Evolutionary conservation across 139 green algal species (phyloP), one percentile per base, ranked within the genome.

Genomic region (Volvox africanus): DNA sequence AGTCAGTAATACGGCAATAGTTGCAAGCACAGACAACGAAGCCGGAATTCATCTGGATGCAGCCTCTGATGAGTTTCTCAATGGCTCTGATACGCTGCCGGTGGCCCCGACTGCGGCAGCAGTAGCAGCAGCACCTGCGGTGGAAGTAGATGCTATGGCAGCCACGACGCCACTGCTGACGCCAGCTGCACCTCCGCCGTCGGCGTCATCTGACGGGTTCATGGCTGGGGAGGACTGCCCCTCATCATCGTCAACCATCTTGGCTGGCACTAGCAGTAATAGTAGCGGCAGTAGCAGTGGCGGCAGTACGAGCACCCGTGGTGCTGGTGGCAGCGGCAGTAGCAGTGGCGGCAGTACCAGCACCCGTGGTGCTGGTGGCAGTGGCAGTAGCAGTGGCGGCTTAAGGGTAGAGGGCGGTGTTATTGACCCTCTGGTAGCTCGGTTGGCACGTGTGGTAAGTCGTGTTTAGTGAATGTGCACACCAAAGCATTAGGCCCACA

Each of bases 401-500:
- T 26, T 2, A 67, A 36, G 78, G 0, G 78, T 11, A 67, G 36
- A 44, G 55, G 33, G 21, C 5, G 76, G 76, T 17, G 55, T 35
- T 28, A 32, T 0, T 20, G 82, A 87, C 30, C n/a, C 61, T 55
- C 24, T 87, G 61, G 28, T 55, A 19, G 50, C 30, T 22, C 55
- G 80, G 0, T 50, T 86, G 26, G 82, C 82, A 16, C 61, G 26
- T 21, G 82, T 87, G 82, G 82, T 87, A 61, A 32, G 82, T 50
- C 2, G 79, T 32, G 2, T 2, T 32, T 61, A 5, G 28, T 2
- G 24, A n/a, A 22, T 80, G 26, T 80, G 28, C 13, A n/a, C 28
- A 19, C 37, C 17, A 35, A n/a, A 44, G 28, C 32, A 26, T 62
- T 61, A 26, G 13, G 61, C 33, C 33, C 3, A 82, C 61, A 1